Evolutionary conservation across 352 stramenopile genomes (phyloP), one percentile per base, ranked within the genome.

Genomic region (Phytophthora agathidicida): DNA sequence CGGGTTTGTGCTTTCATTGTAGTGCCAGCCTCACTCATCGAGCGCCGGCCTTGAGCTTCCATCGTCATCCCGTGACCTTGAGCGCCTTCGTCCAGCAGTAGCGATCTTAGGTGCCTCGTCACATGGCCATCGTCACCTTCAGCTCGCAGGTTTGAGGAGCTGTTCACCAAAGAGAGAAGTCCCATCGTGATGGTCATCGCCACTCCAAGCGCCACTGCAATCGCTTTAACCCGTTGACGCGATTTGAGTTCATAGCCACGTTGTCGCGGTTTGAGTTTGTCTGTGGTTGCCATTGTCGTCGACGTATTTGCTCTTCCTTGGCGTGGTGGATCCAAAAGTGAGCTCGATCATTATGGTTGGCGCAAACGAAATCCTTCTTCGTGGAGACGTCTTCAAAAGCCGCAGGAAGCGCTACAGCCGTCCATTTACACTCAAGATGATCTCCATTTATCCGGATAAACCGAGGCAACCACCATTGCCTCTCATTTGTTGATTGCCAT

Each of bases 91-190:
- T 45, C 16, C 35, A 31, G 9, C 39, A 59, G 16, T 4, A 46
- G 31, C 19, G 22, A 28, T 30, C 44, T 50, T 19, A 62, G 23
- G 14, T 52, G 16, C 22, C 50, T 28, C 5, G 59, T 52, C 7
- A 48, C 35, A n/a, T 58, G 43, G 13, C 10, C 38, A 32, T 10
- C 24, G 4, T 38, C 23, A 9, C 20, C 7, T 22, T 28, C 36
- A 22, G 19, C 20, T 44, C 22, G 28, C 10, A 43, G 13, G 9
- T 36, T 7, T 13, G 27, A 13, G 3, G 28, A 31, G 5, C 14
- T 44, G 26, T 24, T 57, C 43, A 73, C 33, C 14, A 73, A 14
- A 22, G 52, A 70, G 8, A 70, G 10, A 17, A 62, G 36, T 37
- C 44, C 53, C 26, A 64, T 6, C 13, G 46, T 64, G 30, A 55